A percentile compares a stretch with the other conserved stretches of the same genome.
These are phyloP conservation scores for Microdochium paspali DNA, from an alignment of 2,329 filamentous ascomycete genomes.

Conservation along the genomic window DNA sequence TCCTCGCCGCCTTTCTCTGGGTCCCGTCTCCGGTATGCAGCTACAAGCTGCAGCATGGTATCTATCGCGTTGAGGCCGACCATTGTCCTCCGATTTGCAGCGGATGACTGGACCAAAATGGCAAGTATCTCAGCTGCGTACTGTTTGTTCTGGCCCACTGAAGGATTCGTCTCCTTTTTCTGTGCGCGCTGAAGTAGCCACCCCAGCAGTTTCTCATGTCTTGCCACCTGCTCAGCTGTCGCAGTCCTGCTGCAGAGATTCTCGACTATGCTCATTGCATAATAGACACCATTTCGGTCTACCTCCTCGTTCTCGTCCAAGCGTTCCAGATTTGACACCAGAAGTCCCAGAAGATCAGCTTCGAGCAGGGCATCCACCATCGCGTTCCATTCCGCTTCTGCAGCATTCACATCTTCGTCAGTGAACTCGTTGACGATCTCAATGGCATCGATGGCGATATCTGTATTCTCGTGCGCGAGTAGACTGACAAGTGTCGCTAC, in stretches of 20 bases:
- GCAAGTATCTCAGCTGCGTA: constrained; percentile 89
- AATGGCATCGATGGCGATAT: constrained; percentile 86
- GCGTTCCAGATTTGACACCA: constrained; percentile 69
- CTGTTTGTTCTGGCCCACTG: constrained; percentile 81
- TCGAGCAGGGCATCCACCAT: constrained; percentile 60
- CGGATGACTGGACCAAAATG: constrained; percentile 72
- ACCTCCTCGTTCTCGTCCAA: constrained; percentile 64
- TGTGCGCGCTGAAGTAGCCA: constrained; percentile 75
- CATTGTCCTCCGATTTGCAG: constrained; percentile 54
- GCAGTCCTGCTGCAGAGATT: constrained; percentile 67
- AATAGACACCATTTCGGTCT: constrained; percentile 80
- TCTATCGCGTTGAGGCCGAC: constrained; percentile 65
- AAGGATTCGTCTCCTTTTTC: constrained; percentile 45
- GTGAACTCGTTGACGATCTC: constrained; percentile 87
- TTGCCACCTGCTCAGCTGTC: constrained; percentile 63
- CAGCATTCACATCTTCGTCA: constrained; percentile 81
- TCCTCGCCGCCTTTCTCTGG: constrained; percentile 79
- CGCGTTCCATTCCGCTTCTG: constrained; percentile 70
- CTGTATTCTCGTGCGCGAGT: constrained; percentile 90
- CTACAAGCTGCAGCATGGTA: constrained; percentile 69
- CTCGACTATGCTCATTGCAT: constrained; percentile 74
- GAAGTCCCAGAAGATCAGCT: constrained; percentile 62
- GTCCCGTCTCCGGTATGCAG: constrained; percentile 77
- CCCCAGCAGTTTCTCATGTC: constrained; percentile 55
- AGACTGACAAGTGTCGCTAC: constrained; percentile 61